Percentiles rank a stretch among this genome's conserved stretches.
Conservation (phyloP, 257 asterid species). For the Nicotiana tomentosiformis region DNA sequence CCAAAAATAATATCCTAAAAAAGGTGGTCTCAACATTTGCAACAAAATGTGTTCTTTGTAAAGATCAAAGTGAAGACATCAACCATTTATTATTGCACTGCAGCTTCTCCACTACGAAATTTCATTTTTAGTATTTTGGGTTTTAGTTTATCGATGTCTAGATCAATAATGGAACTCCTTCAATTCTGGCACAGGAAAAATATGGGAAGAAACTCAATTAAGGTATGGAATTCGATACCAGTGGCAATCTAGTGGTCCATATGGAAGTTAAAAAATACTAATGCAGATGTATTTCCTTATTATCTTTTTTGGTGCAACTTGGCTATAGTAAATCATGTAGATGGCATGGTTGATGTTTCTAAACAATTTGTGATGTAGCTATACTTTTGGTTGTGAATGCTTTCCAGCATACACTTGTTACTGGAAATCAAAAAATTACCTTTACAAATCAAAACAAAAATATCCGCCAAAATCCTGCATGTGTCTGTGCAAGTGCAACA, state of each 20-base stretch:
- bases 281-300: not conserved
- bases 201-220: not conserved
- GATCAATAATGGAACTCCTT: not conserved
- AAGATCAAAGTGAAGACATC: not conserved
- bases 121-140: not conserved
- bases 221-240: not conserved
- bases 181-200: not conserved
- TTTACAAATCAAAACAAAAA: no score
- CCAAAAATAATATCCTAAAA: not conserved
- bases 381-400: not conserved
- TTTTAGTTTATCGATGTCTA: not conserved
- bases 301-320: not conserved
- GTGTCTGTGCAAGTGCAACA: no score
- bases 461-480: no score
- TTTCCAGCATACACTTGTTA: not conserved
- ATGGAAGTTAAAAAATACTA: not conserved
- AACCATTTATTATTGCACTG: not conserved
- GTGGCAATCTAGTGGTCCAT: not conserved
- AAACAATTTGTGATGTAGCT: not conserved
- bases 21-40: not conserved
- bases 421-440: not conserved
- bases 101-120: not conserved
- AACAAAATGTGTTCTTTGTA: not conserved
- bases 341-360: not conserved
- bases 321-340: not conserved